These are phyloP conservation scores for Coniochaeta sp. DNA, from an alignment of 2,329 filamentous ascomycete species.

Conservation along the genomic window DNA sequence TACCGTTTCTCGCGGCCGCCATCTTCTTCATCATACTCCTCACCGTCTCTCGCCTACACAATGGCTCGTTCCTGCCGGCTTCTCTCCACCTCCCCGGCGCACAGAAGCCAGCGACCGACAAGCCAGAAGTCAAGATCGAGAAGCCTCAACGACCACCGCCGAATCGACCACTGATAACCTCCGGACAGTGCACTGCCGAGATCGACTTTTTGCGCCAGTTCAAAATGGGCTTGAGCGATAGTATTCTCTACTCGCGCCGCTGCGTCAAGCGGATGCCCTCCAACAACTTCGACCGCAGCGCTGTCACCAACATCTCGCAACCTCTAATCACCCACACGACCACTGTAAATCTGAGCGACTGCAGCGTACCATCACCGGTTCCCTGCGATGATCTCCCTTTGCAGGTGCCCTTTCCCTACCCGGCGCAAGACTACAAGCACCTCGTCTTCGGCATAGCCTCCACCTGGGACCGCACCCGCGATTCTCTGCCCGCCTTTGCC, in stretches of 20 bases:
- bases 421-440: conserved; percentile 35
- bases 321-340: conserved; percentile 26
- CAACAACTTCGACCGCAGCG: conserved; percentile 24
- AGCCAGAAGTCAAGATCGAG: neutral
- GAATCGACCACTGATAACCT: neutral
- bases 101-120: neutral
- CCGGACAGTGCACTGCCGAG: conserved; percentile 7
- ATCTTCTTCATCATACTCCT: conserved; percentile 11
- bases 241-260: conserved; percentile 34
- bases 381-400: conserved; percentile 37
- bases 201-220: conserved; percentile 13
- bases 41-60: conserved; percentile 10
- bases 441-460: conserved; percentile 53
- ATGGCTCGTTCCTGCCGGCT: conserved; percentile 4
- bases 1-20: conserved; percentile 10
- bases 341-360: conserved; percentile 24
- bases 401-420: conserved; percentile 36
- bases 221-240: conserved; percentile 28
- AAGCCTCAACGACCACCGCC: neutral
- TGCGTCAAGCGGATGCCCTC: conserved; percentile 32
- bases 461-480: conserved; percentile 38
- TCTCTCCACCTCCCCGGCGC: neutral
- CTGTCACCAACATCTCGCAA: conserved; percentile 27
- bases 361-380: conserved; percentile 14
- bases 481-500: conserved; percentile 42